phyloP scores from a whole-genome alignment of 2,329 filamentous ascomycete species.

The Leptographium galeiforme region DNA sequence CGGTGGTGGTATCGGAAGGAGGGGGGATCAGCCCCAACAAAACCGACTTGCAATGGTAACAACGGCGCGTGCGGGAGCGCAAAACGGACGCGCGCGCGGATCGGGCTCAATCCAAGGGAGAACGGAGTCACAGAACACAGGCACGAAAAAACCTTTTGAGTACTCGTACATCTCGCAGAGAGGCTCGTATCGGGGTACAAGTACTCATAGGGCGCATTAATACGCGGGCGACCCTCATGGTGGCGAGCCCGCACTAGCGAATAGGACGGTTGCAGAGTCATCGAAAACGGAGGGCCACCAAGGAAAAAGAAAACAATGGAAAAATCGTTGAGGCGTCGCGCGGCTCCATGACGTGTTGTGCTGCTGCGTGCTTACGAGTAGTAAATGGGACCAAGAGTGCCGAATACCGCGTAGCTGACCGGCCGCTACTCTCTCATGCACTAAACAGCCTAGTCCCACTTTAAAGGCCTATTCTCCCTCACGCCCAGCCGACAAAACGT shows the following conservation, averaged over 20 bases:
- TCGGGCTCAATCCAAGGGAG: too few relatives aligned
- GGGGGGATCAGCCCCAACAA: neutral
- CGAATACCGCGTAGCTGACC: too few relatives aligned
- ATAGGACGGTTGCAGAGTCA: neutral
- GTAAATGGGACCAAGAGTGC: neutral
- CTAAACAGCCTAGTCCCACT: neutral
- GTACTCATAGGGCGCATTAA: too few relatives aligned
- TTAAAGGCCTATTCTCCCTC: neutral
- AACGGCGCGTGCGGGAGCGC: too few relatives aligned
- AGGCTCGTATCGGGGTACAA: constrained; percentile 6
- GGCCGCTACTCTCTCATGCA: too few relatives aligned
- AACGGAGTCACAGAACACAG: too few relatives aligned
- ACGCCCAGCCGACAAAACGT: neutral
- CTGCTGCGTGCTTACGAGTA: neutral
- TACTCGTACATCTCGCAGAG: too few relatives aligned
- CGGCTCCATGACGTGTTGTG: neutral
- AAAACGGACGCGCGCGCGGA: too few relatives aligned
- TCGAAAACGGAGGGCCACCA: neutral
- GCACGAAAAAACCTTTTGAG: too few relatives aligned
- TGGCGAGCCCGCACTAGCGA: neutral
- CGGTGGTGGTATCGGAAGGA: neutral
- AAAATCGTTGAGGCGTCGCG: neutral
- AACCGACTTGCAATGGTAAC: neutral
- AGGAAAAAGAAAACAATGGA: neutral
- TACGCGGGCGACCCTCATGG: neutral